These are phyloP conservation scores for Cocos nucifera DNA, from an alignment of 176 grass and related monocot species.

Conservation along the genomic window DNA sequence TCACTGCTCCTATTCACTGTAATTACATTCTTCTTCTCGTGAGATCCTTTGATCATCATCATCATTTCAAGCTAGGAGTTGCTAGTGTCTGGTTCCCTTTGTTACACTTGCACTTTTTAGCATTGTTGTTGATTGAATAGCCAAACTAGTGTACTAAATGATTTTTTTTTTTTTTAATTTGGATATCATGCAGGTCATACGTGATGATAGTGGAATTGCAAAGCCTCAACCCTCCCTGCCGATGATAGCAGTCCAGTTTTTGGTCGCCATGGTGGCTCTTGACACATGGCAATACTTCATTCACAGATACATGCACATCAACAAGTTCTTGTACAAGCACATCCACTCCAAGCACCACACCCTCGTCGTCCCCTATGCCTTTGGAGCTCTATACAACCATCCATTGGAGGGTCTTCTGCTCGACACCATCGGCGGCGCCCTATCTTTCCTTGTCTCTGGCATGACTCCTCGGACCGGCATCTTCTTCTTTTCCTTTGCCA, in stretches of 20 bases:
- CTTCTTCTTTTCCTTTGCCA: constrained; percentile 7
- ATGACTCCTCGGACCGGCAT: constrained; percentile 7
- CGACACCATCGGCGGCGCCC: constrained; percentile 14
- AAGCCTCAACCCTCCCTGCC: no score
- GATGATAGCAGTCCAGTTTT: background rate
- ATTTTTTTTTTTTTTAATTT: no score
- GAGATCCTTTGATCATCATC: no score
- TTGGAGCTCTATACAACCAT: constrained; percentile 10
- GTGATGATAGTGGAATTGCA: no score
- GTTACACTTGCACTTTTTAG: no score
- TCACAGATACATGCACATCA: constrained; percentile 11
- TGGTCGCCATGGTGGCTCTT: background rate
- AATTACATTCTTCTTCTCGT: no score
- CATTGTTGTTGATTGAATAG: no score
- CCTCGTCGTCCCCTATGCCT: constrained; percentile 2
- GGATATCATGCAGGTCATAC: no score
- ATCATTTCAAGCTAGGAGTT: no score
- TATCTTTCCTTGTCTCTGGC: constrained; percentile 10
- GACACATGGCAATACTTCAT: constrained; percentile 17
- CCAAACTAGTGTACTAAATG: no score
- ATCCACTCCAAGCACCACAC: constrained; percentile 11
- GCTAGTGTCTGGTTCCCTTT: background rate
- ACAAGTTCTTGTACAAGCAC: constrained; percentile 3
- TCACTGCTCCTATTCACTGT: background rate
- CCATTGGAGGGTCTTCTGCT: constrained; percentile 9